phyloP scores from a whole-genome alignment of 129 eudicot genomes.

The Sambucus nigra region DNA sequence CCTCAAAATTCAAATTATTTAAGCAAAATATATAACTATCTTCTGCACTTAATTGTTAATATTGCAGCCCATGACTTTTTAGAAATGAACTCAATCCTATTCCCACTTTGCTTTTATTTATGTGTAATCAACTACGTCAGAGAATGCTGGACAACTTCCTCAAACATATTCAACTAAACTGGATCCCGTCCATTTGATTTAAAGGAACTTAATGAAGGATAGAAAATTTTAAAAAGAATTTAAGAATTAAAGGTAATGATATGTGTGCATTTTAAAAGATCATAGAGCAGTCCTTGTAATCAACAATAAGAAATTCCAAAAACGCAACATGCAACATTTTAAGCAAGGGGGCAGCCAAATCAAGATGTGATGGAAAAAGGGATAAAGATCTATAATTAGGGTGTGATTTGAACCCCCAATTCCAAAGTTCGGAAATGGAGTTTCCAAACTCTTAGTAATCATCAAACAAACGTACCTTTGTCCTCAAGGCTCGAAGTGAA shows the following conservation, averaged over 20 bases:
- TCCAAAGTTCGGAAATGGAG: too few relatives aligned
- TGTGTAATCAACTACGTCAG: too few relatives aligned
- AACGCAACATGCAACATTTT: neutral
- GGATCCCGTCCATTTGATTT: neutral
- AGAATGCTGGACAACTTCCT: too few relatives aligned
- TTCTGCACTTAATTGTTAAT: too few relatives aligned
- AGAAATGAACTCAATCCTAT: too few relatives aligned
- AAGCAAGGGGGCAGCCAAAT: neutral
- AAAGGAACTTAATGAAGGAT: too few relatives aligned
- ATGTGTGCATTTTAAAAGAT: too few relatives aligned
- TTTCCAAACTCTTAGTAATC: too few relatives aligned
- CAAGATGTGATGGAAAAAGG: neutral
- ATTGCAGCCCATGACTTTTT: too few relatives aligned
- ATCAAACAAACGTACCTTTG: constrained; percentile 67
- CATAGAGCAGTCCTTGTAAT: neutral
- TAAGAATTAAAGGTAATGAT: too few relatives aligned
- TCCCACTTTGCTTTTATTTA: too few relatives aligned
- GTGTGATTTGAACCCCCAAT: too few relatives aligned
- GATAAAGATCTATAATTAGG: neutral
- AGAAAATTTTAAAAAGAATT: neutral
- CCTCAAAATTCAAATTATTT: neutral
- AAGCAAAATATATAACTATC: neutral
- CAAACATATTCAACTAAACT: neutral
- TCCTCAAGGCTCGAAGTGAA: constrained; percentile 82
- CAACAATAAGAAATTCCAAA: neutral